These are phyloP conservation scores for Chlorella sp. DNA, from an alignment of 139 green algal species.

Conservation along the genomic window DNA sequence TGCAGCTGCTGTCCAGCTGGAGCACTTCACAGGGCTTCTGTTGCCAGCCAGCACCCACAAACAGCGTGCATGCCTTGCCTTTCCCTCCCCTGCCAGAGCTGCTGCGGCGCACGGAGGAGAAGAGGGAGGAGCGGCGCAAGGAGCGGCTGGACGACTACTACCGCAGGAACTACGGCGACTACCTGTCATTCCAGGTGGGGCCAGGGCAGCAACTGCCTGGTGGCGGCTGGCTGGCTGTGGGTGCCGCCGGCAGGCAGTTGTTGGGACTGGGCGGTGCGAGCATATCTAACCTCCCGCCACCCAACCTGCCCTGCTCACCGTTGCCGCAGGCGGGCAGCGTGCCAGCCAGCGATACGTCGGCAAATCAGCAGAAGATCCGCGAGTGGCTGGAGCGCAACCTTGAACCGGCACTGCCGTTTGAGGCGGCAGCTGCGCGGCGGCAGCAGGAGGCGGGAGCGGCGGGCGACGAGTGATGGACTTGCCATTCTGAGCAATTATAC, in stretches of 20 bases:
- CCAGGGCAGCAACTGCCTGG: too few relatives aligned
- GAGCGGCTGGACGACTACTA: constrained; percentile 57
- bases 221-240: too few relatives aligned
- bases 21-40: too few relatives aligned
- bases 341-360: neutral
- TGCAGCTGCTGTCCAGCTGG: too few relatives aligned
- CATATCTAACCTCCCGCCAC: neutral
- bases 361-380: constrained; percentile 31
- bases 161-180: constrained; percentile 40
- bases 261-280: too few relatives aligned
- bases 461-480: too few relatives aligned
- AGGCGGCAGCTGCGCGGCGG: neutral
- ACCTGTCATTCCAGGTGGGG: constrained; percentile 20
- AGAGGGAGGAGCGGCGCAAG: constrained; percentile 43
- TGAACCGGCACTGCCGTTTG: neutral
- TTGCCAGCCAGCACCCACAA: too few relatives aligned
- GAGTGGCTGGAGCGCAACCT: constrained; percentile 27
- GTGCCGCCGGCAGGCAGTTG: too few relatives aligned
- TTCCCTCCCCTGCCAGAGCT: constrained; percentile 46
- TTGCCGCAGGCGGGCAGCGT: neutral
- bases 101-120: constrained; percentile 50
- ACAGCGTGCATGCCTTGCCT: too few relatives aligned
- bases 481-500: neutral
- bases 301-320: neutral
- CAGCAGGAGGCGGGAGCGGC: neutral